Percentiles rank a stretch among this genome's conserved stretches.
phyloP scores from a whole-genome alignment of 169 alveolate species.

The Perkinsus olseni region DNA sequence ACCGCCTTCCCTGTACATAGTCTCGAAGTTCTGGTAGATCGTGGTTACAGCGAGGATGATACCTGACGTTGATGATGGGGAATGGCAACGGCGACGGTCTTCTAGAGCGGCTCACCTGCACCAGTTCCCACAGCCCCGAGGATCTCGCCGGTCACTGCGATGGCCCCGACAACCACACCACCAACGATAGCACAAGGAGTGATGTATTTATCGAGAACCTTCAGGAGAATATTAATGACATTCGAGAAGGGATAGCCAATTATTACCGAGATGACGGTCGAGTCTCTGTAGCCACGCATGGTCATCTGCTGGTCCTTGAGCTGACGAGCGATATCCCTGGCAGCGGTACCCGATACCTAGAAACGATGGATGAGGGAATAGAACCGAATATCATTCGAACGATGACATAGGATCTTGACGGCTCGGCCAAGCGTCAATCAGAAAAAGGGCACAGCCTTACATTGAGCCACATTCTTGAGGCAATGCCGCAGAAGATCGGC shows the following conservation, averaged over 20 bases:
- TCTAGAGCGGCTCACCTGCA: neutral
- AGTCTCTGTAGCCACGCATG: conserved; percentile 65
- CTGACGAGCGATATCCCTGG: neutral
- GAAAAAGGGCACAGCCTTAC: neutral
- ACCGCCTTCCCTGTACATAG: neutral
- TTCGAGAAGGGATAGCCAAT: neutral
- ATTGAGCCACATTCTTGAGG: neutral
- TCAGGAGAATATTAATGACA: neutral
- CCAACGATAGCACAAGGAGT: neutral
- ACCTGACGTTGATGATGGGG: neutral
- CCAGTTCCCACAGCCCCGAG: neutral
- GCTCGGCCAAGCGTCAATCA: too few relatives aligned
- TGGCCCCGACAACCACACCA: neutral
- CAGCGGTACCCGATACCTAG: neutral
- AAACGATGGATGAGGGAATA: neutral
- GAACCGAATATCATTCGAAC: neutral
- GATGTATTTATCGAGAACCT: neutral
- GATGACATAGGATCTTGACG: neutral
- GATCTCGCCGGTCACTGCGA: neutral
- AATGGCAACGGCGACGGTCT: neutral
- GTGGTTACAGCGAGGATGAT: neutral
- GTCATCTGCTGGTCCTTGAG: conserved; percentile 34
- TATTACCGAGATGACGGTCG: conserved; percentile 39
- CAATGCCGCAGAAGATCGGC: neutral
- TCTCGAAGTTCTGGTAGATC: neutral